Evolutionary conservation across 2,329 filamentous ascomycete species (phyloP).

Genomic region (Trichoderma sp.): DNA sequence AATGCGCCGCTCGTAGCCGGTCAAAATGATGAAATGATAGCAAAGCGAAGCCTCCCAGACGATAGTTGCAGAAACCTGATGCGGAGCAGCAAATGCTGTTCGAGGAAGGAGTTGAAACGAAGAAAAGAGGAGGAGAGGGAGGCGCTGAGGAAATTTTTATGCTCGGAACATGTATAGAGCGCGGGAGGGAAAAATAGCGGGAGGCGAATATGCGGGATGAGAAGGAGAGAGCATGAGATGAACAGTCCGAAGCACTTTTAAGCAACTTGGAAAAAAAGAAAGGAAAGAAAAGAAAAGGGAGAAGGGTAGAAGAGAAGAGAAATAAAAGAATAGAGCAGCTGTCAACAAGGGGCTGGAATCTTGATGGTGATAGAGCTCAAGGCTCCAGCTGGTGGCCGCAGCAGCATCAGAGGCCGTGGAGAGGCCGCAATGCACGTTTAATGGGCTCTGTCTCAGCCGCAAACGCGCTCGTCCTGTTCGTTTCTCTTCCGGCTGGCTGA

Average conservation of each 20-base stretch:
- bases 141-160: not conserved
- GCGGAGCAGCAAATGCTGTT: not conserved
- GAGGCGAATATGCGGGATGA: conserved; percentile 1
- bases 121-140: not conserved
- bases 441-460: conserved; percentile 6
- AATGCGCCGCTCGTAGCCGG: not conserved
- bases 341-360: not conserved
- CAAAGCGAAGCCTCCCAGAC: not conserved
- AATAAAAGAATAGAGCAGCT: not conserved
- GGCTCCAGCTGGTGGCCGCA: conserved; percentile 6
- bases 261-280: not conserved
- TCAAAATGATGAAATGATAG: not conserved
- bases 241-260: not conserved
- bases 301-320: not conserved
- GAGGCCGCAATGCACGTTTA: conserved; percentile 5
- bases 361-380: not conserved
- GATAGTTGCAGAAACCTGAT: not conserved
- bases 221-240: conserved; percentile 9
- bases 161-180: not conserved
- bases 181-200: conserved; percentile 1
- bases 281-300: not conserved
- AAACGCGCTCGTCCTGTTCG: conserved; percentile 8
- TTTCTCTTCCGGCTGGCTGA: conserved; percentile 1
- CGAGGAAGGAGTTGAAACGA: not conserved
- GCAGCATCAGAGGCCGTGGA: not conserved